phyloP scores from a whole-genome alignment of 2,329 filamentous ascomycete species.

The Chrysoporthe austroafricana region DNA sequence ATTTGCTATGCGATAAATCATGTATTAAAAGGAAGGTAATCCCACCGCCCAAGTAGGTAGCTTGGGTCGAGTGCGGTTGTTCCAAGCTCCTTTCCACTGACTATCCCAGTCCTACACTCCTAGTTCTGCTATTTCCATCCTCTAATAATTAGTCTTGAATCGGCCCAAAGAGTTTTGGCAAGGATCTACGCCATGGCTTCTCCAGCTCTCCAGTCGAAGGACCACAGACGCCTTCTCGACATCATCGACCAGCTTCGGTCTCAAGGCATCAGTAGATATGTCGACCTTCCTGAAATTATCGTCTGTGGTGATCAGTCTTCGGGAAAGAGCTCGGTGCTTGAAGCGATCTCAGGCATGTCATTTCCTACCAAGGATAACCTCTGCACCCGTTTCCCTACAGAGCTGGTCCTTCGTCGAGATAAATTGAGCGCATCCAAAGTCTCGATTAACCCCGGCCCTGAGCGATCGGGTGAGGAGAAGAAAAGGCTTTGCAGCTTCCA shows the following conservation, averaged over 20 bases:
- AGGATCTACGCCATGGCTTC: too few species aligned
- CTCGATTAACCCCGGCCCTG: neutral
- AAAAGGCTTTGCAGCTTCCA: neutral
- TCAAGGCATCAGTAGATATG: conserved; percentile 6
- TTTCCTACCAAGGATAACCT: conserved; percentile 12
- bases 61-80: too few species aligned
- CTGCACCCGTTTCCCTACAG: conserved; percentile 21
- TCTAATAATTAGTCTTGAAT: too few species aligned
- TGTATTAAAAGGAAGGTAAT: too few species aligned
- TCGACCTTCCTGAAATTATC: conserved; percentile 19
- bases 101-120: too few species aligned
- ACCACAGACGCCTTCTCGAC: neutral
- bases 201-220: neutral
- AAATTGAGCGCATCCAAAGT: neutral
- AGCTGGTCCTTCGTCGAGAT: conserved; percentile 14
- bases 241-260: neutral
- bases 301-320: conserved; percentile 23
- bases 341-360: conserved; percentile 15
- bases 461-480: neutral
- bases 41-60: too few species aligned
- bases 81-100: too few species aligned
- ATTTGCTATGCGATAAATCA: too few species aligned
- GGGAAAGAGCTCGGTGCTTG: conserved; percentile 20
- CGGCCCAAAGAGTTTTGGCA: too few species aligned
- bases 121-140: too few species aligned